Base-by-base conservation (phyloP, 73 alveolate species). In the Effrenium voratum region DNA sequence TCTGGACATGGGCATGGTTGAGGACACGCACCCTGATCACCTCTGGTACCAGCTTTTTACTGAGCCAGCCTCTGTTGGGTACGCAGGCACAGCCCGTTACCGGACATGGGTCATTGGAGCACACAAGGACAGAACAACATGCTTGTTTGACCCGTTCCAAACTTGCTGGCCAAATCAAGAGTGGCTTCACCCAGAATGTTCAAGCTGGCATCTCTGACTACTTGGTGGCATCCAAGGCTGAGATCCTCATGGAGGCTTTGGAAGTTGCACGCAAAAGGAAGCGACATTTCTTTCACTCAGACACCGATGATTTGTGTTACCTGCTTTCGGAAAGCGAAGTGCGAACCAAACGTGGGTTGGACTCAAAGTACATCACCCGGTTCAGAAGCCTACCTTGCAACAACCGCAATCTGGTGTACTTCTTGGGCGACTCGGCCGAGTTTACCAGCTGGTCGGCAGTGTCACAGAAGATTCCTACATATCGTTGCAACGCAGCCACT, bases 21-120 rank as follows among this genome's bases (percentile, higher is more conserved):
- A 50, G 22, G 93, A 82, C 38, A 26, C 50, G 3, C 93, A 82
- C 38, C 77, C 77, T 0, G 73, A 32, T 1, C 76, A 82, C 52
- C 34, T 49, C 44, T 49, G 40, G 52, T 36, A 82, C 52, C 93
- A 82, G 40, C 32, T 82, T 28, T 82, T 82, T 36, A n/a, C 41
- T 34, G 76, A 47, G 38, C 93, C 93, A 13, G 36, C n/a, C 2
- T 75, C 47, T 26, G 60, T 82, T 10, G 76, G 76, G 2, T 82
- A 49, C 45, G 47, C 26, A 32, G 93, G 77, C 26, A 46, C 76
- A 2, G 46, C 93, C 6, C 2, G 93, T 2, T 22, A 4, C 5
- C 4, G 93, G 76, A 82, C 93, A 36, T 82, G 93, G 93, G 75
- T 47, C 26, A 49, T 82, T 52, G 93, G 93, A 0, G 34, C 52